These are phyloP conservation scores for Primulina eburnea DNA, from an alignment of 257 asterid species.

Conservation along the genomic window DNA sequence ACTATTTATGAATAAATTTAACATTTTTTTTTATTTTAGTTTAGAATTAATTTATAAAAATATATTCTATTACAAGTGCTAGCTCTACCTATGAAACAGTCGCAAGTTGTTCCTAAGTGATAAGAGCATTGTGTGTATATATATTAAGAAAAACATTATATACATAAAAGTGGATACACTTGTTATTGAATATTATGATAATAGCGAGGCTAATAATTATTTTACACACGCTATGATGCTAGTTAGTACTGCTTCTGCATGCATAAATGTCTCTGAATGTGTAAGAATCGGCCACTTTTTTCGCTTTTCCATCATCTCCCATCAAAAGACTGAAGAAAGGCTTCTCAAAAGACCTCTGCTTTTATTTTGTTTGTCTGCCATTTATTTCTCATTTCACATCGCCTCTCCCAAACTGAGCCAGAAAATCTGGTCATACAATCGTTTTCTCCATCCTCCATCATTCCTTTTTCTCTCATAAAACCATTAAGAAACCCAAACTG, in stretches of 20 bases:
- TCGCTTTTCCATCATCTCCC: slow-evolving; percentile 57
- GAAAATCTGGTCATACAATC: slow-evolving; percentile 33
- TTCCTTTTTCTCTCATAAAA: slow-evolving; percentile 12
- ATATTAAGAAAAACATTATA: too few species aligned
- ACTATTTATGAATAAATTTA: too few species aligned
- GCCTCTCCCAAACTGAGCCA: slow-evolving; percentile 28
- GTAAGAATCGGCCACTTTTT: slow-evolving; percentile 27
- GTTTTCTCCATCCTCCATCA: slow-evolving; percentile 32
- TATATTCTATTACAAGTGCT: too few species aligned
- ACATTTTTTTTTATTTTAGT: too few species aligned
- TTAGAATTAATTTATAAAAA: too few species aligned
- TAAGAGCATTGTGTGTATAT: too few species aligned
- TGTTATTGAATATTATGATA: too few species aligned
- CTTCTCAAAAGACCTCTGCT: slow-evolving; percentile 55
- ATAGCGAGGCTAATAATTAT: too few species aligned
- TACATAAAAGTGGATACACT: too few species aligned
- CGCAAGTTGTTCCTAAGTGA: too few species aligned
- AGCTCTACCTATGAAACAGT: too few species aligned
- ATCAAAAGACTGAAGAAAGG: slow-evolving; percentile 49
- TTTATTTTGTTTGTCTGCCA: slow-evolving; percentile 83
- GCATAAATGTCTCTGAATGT: slow-evolving; percentile 32
- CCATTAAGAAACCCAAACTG: slow-evolving; percentile 10
- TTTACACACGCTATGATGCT: neutral
- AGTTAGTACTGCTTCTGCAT: slow-evolving; percentile 16
- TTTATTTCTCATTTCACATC: slow-evolving; percentile 46